A percentile compares a stretch with the other conserved stretches of the same genome.
Evolutionary conservation across 2,329 filamentous ascomycete species (phyloP).

Genomic region (Harringtonia lauricola): DNA sequence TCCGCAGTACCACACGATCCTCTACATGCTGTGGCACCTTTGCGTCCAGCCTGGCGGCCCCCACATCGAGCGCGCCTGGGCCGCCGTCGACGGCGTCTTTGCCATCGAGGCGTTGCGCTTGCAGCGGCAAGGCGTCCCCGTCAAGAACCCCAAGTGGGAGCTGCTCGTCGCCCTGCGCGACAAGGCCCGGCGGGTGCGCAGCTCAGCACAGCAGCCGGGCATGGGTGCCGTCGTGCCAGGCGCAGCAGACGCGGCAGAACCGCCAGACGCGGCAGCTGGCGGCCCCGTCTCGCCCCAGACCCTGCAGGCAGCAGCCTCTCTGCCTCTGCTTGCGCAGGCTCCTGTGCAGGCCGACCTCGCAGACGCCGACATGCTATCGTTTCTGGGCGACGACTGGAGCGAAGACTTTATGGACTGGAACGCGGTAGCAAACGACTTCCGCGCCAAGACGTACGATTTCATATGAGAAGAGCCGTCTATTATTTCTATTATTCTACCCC

Average conservation of each 20-base stretch:
- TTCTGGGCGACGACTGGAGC: constrained; percentile 6
- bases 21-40: constrained; percentile 31
- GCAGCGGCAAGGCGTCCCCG: constrained; percentile 4
- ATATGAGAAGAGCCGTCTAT: background rate
- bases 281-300: too few species aligned
- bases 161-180: constrained; percentile 19
- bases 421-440: constrained; percentile 5
- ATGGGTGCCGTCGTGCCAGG: background rate
- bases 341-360: too few species aligned
- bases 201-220: background rate
- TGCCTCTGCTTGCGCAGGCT: too few species aligned
- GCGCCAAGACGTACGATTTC: constrained; percentile 4
- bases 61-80: constrained; percentile 21
- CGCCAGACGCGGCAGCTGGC: background rate
- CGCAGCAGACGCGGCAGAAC: background rate
- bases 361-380: constrained; percentile 5
- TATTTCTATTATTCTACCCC: too few species aligned
- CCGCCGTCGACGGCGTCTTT: constrained; percentile 14
- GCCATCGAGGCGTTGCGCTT: constrained; percentile 7
- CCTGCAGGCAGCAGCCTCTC: background rate
- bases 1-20: constrained; percentile 30
- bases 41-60: constrained; percentile 24
- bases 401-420: constrained; percentile 11
- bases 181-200: constrained; percentile 17
- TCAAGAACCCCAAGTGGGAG: constrained; percentile 18